Evolutionary conservation across 352 stramenopile species (phyloP), one percentile per base, ranked within the genome.

Genomic region (Pythium folliculosum): DNA sequence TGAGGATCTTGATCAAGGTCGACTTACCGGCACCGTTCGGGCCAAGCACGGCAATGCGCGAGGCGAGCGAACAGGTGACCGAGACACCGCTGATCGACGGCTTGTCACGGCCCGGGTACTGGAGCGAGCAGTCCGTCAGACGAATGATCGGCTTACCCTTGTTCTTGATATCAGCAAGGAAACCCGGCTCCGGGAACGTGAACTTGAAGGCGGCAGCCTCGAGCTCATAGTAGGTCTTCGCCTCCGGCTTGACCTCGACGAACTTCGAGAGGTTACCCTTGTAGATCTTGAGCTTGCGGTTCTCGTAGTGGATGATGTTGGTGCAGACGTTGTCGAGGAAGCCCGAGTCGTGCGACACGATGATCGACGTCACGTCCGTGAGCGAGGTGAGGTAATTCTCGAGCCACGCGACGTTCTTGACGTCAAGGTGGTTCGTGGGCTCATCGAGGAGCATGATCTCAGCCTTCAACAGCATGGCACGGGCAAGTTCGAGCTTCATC

Each of bases 241-340:
- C 88, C 81, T 96, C 88, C 17, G 88, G 88, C 77, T 94, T 91
- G 55, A 89, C 70, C 76, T 94, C 81, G 10, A 95, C 88, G 60
- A 95, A 95, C 64, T 88, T 77, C 3, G 84, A 92, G 2, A 95
- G 77, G 76, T 92, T 94, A 17, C 88, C 88, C 75, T 92, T 91
- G 81, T 95, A 95, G 63, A 84, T 92, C 83, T 92, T 92, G 50
- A 95, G 76, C 84, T 95, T 92, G 53, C 83, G 95, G 71, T 86
- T 94, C 73, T 99, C 94, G 85, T 99, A 99, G 81, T 99, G 92
- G 63, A 99, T 97, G 27, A 98, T 98, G 84, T 99, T 97, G 2
- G 97, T 99, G 71, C 90, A 98, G 14, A 99, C 95, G 70, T 97
- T 97, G 85, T 99, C 98, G 21, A 99, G 77, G 82, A 99, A 99